Conservation (phyloP, 2,329 filamentous ascomycete genomes). For the Xylariomycetidae sp. region DNA sequence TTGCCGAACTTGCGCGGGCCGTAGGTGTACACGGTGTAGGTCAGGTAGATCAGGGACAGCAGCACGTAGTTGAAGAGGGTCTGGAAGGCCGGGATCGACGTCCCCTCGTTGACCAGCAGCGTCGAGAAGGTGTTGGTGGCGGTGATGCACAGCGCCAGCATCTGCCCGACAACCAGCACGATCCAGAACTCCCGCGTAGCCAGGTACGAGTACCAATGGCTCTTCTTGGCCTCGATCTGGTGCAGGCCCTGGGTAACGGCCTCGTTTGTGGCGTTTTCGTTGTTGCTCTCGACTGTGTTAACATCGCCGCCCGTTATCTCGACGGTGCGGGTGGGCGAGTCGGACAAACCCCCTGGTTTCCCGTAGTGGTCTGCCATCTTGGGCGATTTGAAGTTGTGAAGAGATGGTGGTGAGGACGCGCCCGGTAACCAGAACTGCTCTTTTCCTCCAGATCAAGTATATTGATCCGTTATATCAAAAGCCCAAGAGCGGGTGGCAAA, state of each 20-base stretch:
- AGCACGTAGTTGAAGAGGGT: constrained; percentile 91
- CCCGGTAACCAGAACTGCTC: too few species aligned
- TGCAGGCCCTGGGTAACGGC: constrained; percentile 46
- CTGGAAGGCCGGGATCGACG: constrained; percentile 90
- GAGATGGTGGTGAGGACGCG: too few species aligned
- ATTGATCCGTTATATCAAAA: too few species aligned
- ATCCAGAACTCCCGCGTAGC: constrained; percentile 83
- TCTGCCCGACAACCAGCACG: constrained; percentile 72
- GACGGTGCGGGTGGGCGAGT: constrained; percentile 18
- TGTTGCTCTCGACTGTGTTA: constrained; percentile 10
- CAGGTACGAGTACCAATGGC: constrained; percentile 67
- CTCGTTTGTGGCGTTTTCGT: constrained; percentile 23
- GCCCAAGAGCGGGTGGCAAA: too few species aligned
- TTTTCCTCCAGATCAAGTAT: too few species aligned
- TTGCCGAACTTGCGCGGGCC: constrained; percentile 64
- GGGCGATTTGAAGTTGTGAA: too few species aligned
- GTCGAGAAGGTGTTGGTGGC: constrained; percentile 85
- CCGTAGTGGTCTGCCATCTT: constrained; percentile 23
- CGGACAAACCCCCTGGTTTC: constrained; percentile 16
- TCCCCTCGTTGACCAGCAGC: constrained; percentile 59
- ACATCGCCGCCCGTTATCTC: constrained; percentile 18
- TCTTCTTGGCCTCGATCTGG: constrained; percentile 46
- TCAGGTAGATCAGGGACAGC: constrained; percentile 74
- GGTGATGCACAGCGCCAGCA: constrained; percentile 84
- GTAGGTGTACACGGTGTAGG: constrained; percentile 71